Evolutionary conservation across 148 eudicot genomes (phyloP).

Genomic region (Spergularia marina): DNA sequence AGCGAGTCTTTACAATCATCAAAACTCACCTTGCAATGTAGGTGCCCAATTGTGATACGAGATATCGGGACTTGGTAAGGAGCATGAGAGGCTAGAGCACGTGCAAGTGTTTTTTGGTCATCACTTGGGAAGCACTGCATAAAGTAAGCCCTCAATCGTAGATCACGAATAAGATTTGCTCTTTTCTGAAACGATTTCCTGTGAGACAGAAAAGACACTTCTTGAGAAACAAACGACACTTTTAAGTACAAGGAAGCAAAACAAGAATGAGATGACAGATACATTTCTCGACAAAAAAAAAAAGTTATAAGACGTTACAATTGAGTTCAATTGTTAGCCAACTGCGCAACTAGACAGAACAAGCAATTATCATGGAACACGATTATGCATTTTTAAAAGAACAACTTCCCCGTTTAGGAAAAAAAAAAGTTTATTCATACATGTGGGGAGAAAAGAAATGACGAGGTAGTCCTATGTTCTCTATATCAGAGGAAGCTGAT

Average conservation of each 20-base stretch:
- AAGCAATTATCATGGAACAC: neutral
- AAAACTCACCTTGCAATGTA: slow-evolving; percentile 65
- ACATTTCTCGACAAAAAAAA: neutral
- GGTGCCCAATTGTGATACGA: slow-evolving; percentile 67
- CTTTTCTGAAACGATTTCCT: slow-evolving; percentile 72
- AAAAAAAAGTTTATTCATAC: neutral
- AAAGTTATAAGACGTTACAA: neutral
- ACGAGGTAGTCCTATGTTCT: neutral
- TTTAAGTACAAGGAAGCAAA: slow-evolving; percentile 8
- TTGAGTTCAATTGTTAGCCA: neutral
- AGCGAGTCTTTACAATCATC: neutral
- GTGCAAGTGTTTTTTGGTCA: slow-evolving; percentile 68
- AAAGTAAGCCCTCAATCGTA: slow-evolving; percentile 73
- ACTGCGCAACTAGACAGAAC: neutral
- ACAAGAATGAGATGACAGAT: neutral
- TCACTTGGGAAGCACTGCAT: slow-evolving; percentile 79
- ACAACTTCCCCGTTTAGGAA: neutral
- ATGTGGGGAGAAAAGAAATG: neutral
- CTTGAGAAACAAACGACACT: neutral
- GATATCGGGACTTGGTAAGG: slow-evolving; percentile 79
- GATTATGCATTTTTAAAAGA: neutral
- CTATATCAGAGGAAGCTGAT: neutral
- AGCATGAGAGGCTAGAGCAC: slow-evolving; percentile 70
- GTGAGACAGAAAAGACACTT: slow-evolving; percentile 18
- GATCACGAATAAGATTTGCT: slow-evolving; percentile 68